Conservation (phyloP, 2,329 filamentous ascomycete genomes). For the Ophiobolus disseminans region DNA sequence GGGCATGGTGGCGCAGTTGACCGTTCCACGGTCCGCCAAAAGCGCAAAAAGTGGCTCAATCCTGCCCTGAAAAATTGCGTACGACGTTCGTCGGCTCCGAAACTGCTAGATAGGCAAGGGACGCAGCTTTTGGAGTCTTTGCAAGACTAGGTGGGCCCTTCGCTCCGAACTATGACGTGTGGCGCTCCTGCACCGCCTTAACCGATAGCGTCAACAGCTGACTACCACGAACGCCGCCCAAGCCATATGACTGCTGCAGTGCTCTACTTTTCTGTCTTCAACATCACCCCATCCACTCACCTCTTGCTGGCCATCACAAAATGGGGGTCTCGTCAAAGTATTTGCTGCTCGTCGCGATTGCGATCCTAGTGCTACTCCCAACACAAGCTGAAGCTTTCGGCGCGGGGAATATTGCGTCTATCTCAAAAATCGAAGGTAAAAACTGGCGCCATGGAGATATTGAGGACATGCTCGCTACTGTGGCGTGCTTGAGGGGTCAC, state of each 20-base stretch:
- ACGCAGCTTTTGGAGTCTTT: background rate
- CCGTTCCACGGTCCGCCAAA: background rate
- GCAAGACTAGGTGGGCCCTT: background rate
- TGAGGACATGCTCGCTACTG: conserved; percentile 59
- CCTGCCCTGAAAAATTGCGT: background rate
- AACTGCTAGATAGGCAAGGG: background rate
- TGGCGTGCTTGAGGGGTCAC: conserved; percentile 54
- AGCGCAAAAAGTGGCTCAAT: background rate
- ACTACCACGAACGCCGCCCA: conserved; percentile 2
- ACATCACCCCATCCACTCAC: conserved; percentile 4
- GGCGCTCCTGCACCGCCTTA: conserved; percentile 7
- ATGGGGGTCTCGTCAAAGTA: conserved; percentile 46
- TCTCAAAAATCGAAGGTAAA: conserved; percentile 52
- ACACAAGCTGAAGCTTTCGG: conserved; percentile 53
- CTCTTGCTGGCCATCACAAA: conserved; percentile 10
- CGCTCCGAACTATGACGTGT: conserved; percentile 6
- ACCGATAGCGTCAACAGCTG: conserved; percentile 5
- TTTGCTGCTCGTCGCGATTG: conserved; percentile 45
- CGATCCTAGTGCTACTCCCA: conserved; percentile 47
- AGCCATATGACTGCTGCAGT: background rate
- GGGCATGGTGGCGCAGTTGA: background rate
- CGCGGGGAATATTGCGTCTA: conserved; percentile 55
- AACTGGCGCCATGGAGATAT: conserved; percentile 63
- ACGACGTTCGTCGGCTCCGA: background rate
- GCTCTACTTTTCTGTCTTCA: conserved; percentile 5